phyloP scores from a whole-genome alignment of 2,329 filamentous ascomycete species.

The Whalleya microplaca region DNA sequence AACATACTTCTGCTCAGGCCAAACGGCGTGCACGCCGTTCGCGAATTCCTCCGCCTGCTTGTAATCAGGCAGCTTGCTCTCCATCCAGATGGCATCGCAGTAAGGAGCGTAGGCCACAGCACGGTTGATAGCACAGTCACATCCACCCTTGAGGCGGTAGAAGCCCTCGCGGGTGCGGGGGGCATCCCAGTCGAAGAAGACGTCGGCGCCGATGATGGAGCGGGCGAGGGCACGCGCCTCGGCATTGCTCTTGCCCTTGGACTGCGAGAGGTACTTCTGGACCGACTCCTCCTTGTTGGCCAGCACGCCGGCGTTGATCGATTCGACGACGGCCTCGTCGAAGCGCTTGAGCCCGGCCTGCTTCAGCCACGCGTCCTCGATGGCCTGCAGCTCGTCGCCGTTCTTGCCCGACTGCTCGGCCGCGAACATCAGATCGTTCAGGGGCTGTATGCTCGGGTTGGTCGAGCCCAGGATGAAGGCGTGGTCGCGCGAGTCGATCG shows the following conservation, averaged over 20 bases:
- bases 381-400: slow-evolving; percentile 80
- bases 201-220: slow-evolving; percentile 74
- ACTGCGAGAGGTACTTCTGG: slow-evolving; percentile 65
- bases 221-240: slow-evolving; percentile 83
- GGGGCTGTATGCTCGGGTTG: slow-evolving; percentile 79
- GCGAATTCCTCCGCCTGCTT: slow-evolving; percentile 92
- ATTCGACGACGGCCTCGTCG: slow-evolving; percentile 83
- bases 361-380: slow-evolving; percentile 86
- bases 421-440: slow-evolving; percentile 88
- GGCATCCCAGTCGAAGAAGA: slow-evolving; percentile 96
- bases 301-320: slow-evolving; percentile 68
- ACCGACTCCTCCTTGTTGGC: slow-evolving; percentile 72
- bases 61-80: slow-evolving; percentile 94
- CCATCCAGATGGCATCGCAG: slow-evolving; percentile 98
- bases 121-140: slow-evolving; percentile 86
- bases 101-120: slow-evolving; percentile 92
- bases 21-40: slow-evolving; percentile 88
- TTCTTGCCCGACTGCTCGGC: slow-evolving; percentile 82
- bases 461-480: slow-evolving; percentile 89
- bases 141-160: slow-evolving; percentile 91
- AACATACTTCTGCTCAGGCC: slow-evolving; percentile 91
- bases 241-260: slow-evolving; percentile 82
- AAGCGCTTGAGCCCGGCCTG: slow-evolving; percentile 85
- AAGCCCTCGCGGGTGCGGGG: slow-evolving; percentile 91
- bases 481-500: slow-evolving; percentile 95